Base-by-base conservation (phyloP, 2,329 filamentous ascomycete species). In the Bisporella sp. region DNA sequence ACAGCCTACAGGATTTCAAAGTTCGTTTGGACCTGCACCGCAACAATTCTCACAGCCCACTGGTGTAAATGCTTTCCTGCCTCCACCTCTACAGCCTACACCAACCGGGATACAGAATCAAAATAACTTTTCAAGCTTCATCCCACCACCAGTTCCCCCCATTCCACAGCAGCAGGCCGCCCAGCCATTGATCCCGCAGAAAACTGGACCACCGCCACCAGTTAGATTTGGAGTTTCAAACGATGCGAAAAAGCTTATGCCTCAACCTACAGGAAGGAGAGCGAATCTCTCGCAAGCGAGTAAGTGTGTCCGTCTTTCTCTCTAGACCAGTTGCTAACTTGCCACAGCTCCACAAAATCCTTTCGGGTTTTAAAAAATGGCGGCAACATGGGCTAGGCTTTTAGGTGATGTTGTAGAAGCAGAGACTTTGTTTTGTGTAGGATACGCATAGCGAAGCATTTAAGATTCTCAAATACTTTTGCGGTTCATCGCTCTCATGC, bases 281-380 rank as follows among this genome's bases (percentile, higher is more conserved):
- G 93, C 93, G 50, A 96, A 97, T 68, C 77, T 99, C 59, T 78
- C 87, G 47, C 88, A 95, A 81, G 93, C 93, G 64, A 99, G 92
- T 97, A 84, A 86, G 92, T 91, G 51, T 32, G 43, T 52, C 45
- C 43, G 44, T 39, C 35, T n/a, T 31, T 39, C 13, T 31, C 11
- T 31, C 41, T 35, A 44, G 41, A 41, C 51, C 35, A 32, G 43
- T 28, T 56, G 46, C 57, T 57, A 50, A 59, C 51, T 51, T 46
- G 42, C 32, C 32, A 41, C 59, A 86, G 82, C 83, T 52, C 81
- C 83, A 46, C 75, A 82, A 61, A 87, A 87, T 65, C 83, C 83
- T 2, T 87, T 87, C 66, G 83, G 83, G 40, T 87, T 86, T 60
- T 85, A 75, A 51, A 48, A 21, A 21, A 21, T 21, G 21, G 21